Base-by-base conservation (phyloP, 306 rosid genomes). In the Citrullus amarus region DNA sequence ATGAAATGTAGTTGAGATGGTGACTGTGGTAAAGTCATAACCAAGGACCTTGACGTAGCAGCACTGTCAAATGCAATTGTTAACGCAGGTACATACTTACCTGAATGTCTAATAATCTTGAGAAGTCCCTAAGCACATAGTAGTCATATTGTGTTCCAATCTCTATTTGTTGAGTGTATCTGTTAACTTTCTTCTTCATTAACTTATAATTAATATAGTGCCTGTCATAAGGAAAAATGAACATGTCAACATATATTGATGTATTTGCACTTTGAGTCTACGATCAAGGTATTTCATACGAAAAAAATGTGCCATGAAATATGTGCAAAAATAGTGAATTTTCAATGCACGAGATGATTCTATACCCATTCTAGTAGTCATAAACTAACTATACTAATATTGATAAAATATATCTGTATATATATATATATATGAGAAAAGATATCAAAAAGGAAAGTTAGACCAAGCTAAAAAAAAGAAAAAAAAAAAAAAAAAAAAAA, bases 101-200 rank as follows among this genome's bases (percentile, higher is more conserved):
- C 91, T 93, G 92, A 75, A 78, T 80, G 69, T 93, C 98, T 67
- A 93, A 87, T 67, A 93, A 57, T 84, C 79, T 70, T 51, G 95
- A 91, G 84, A 93, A 93, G 86, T 93, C 98, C 76, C 86, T 79
- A 50, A 93, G 91, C 82, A 93, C 89, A 74, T 74, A 65, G 63
- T 85, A 87, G 56, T 41, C 91, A 79, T 88, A 82, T 75, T 93
- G 90, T 60, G 87, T 83, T 79, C 92, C 90, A 36, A 86, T 82
- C 83, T 89, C 90, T 30, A 91, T 79, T 78, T 81, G 92, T 74
- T 91, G 92, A 20, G 56, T 20, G 39, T 93, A 93, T 76, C 91
- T 83, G 76, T 89, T 87, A 18, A 93, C 90, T 80, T 89, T 88
- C 89, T 88, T 93, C 88, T 93, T 93, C 96, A 93, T 88, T 51